Evolutionary conservation across 345 rosid species (phyloP).

Genomic region (Leavenworthia alabamica): DNA sequence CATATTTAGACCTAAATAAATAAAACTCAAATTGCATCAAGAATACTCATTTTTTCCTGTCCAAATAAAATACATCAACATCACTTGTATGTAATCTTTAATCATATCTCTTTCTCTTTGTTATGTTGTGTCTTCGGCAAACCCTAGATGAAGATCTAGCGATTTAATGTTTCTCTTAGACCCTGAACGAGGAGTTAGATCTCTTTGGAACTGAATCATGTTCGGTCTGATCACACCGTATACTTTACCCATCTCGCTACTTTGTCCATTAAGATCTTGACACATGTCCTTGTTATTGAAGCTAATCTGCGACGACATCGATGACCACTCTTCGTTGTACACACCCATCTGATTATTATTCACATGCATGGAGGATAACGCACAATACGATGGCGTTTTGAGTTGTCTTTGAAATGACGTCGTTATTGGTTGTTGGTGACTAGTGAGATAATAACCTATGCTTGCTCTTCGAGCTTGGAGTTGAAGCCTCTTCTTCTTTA

Average conservation of each 20-base stretch:
- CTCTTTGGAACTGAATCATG: constrained; percentile 33
- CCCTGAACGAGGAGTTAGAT: constrained; percentile 23
- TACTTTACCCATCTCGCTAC: constrained; percentile 33
- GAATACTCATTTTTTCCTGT: constrained; percentile 4
- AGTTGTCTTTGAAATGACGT: constrained; percentile 34
- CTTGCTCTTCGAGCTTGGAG: constrained; percentile 81
- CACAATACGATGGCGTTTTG: constrained; percentile 34
- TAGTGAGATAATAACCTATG: constrained; percentile 53
- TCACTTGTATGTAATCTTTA: background rate
- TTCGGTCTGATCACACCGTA: constrained; percentile 32
- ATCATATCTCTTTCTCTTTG: background rate
- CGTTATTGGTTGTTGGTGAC: constrained; percentile 22
- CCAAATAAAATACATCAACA: constrained; percentile 5
- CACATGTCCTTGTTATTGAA: constrained; percentile 40
- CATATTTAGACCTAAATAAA: background rate
- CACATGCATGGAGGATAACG: constrained; percentile 28
- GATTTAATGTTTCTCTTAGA: constrained; percentile 45
- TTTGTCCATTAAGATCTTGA: constrained; percentile 32
- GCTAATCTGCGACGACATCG: constrained; percentile 54
- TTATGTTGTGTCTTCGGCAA: constrained; percentile 22
- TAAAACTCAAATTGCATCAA: constrained; percentile 18
- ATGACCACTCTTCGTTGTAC: constrained; percentile 29
- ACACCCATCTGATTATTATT: constrained; percentile 21
- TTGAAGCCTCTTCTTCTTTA: constrained; percentile 84
- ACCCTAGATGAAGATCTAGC: constrained; percentile 68